Evolutionary conservation across 2,329 filamentous ascomycete genomes (phyloP).

Genomic region (Parascedosporium putredinis): DNA sequence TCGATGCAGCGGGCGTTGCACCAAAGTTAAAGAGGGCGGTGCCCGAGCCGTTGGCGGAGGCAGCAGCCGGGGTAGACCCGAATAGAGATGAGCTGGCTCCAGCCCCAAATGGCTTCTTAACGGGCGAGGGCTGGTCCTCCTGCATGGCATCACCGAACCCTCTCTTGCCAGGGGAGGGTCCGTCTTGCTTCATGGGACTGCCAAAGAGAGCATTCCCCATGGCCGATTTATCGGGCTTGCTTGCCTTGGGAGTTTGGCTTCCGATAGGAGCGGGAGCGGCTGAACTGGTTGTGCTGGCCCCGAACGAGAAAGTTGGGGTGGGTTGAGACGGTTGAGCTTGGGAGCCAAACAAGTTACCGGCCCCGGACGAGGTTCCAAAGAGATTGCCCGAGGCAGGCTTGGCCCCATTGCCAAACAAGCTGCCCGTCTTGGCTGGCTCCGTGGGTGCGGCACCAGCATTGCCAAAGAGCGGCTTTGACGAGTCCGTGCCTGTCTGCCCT

Average conservation of each 20-base stretch:
- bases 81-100: slow-evolving; percentile 14
- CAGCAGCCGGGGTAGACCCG: slow-evolving; percentile 14
- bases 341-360: slow-evolving; percentile 22
- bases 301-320: slow-evolving; percentile 25
- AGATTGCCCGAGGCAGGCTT: slow-evolving; percentile 10
- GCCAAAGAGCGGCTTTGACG: slow-evolving; percentile 11
- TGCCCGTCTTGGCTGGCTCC: slow-evolving; percentile 1
- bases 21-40: slow-evolving; percentile 27
- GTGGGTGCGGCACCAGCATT: background rate
- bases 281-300: slow-evolving; percentile 8
- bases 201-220: slow-evolving; percentile 16
- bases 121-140: slow-evolving; percentile 21
- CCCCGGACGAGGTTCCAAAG: slow-evolving; percentile 5
- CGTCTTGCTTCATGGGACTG: slow-evolving; percentile 32
- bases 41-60: slow-evolving; percentile 12
- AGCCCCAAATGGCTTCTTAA: slow-evolving; percentile 18
- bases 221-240: slow-evolving; percentile 14
- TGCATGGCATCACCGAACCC: slow-evolving; percentile 10
- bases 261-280: slow-evolving; percentile 13
- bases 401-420: slow-evolving; percentile 6
- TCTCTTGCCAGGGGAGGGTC: slow-evolving; percentile 14
- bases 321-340: slow-evolving; percentile 12
- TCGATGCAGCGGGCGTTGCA: slow-evolving; percentile 13
- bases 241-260: slow-evolving; percentile 18
- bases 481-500: slow-evolving; percentile 4